Conservation (phyloP, 805 yeast species). For the Metschnikowia baotianmanensis region DNA sequence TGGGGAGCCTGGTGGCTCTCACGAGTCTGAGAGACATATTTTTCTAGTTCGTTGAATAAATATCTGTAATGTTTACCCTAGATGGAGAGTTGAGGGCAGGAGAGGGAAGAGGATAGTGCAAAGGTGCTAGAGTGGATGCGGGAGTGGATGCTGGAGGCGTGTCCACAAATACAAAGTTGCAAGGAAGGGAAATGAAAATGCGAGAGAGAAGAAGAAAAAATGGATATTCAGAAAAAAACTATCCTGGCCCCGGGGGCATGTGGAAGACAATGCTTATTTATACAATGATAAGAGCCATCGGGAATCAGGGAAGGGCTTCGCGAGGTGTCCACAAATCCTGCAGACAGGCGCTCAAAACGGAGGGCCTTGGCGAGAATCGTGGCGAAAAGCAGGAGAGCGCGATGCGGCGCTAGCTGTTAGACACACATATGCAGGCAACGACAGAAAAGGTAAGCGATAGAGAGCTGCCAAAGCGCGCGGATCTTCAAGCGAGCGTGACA, state of each 20-base stretch:
- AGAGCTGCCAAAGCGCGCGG: not conserved
- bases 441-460: not conserved
- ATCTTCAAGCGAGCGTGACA: no score
- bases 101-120: not conserved
- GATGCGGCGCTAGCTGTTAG: not conserved
- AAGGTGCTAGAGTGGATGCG: not conserved
- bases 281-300: conserved; percentile 4
- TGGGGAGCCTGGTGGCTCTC: conserved; percentile 2
- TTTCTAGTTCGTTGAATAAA: not conserved
- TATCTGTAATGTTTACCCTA: not conserved
- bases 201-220: no score
- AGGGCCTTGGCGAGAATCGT: conserved; percentile 11
- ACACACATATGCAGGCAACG: not conserved
- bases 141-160: no score
- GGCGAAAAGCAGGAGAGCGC: conserved; percentile 10
- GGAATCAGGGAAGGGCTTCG: conserved; percentile 13
- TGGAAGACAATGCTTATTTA: conserved; percentile 1
- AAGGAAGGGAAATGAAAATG: not conserved
- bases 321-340: conserved; percentile 8
- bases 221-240: no score
- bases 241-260: no score
- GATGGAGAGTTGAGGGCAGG: not conserved
- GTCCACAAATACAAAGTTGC: no score
- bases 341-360: conserved; percentile 8
- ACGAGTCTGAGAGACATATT: conserved; percentile 8